Conservation (phyloP, 805 yeast genomes). For the Cyberlindnera euphorbiiphila region DNA sequence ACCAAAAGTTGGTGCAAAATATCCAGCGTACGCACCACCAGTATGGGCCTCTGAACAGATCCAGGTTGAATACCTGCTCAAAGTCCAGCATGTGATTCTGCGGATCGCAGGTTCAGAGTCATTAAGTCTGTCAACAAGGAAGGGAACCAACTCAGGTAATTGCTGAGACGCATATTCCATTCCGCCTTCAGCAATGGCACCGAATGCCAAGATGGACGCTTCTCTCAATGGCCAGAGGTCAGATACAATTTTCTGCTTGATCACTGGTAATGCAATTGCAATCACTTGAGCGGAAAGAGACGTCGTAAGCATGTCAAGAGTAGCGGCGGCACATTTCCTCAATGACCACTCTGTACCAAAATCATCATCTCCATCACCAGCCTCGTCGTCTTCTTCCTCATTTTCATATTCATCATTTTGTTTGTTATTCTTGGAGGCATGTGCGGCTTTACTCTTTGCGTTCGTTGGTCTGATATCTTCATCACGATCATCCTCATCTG, state of each 20-base stretch:
- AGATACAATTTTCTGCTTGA: slow-evolving; percentile 66
- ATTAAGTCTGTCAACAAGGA: slow-evolving; percentile 70
- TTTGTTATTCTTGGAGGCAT: slow-evolving; percentile 31
- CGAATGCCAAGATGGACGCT: slow-evolving; percentile 89
- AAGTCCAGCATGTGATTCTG: slow-evolving; percentile 94
- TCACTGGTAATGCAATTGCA: slow-evolving; percentile 62
- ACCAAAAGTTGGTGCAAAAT: slow-evolving; percentile 73
- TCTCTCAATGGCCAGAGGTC: slow-evolving; percentile 87
- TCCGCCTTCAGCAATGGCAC: slow-evolving; percentile 92
- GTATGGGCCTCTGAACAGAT: slow-evolving; percentile 64
- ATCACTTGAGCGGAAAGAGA: slow-evolving; percentile 66
- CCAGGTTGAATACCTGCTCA: slow-evolving; percentile 83
- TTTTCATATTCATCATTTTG: slow-evolving; percentile 43
- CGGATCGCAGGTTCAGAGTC: slow-evolving; percentile 83
- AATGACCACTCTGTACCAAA: slow-evolving; percentile 81
- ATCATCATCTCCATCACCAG: slow-evolving; percentile 43
- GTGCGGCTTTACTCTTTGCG: slow-evolving; percentile 54
- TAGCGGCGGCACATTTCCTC: slow-evolving; percentile 92
- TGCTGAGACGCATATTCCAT: slow-evolving; percentile 64
- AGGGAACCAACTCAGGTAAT: slow-evolving; percentile 79
- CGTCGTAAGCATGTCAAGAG: slow-evolving; percentile 76
- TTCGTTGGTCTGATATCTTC: slow-evolving; percentile 85
- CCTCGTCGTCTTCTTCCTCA: slow-evolving; percentile 51
- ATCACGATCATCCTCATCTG: slow-evolving; percentile 71
- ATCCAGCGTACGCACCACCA: slow-evolving; percentile 59